Conservation (phyloP, 1,284 basidiomycete genomes). For the Macrocystidia cucumis region DNA sequence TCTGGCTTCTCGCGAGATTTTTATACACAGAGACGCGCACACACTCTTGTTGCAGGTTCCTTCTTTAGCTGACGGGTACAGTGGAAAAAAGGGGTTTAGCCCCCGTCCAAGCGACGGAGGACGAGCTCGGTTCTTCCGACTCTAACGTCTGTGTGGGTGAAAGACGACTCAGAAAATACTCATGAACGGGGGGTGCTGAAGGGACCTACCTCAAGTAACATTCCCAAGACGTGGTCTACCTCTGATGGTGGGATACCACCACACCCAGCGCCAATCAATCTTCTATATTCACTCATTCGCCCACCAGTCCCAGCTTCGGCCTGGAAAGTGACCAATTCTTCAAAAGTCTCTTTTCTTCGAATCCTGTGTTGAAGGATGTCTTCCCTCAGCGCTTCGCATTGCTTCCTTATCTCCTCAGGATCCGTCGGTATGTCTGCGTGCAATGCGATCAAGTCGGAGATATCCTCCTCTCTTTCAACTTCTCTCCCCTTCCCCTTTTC, state of each 20-base stretch:
- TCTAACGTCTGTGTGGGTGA: constrained; percentile 53
- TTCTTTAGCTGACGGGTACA: no score
- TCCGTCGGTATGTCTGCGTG: constrained; percentile 50
- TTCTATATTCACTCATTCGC: constrained; percentile 81
- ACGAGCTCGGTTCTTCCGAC: constrained; percentile 61
- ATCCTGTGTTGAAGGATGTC: constrained; percentile 62
- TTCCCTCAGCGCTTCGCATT: constrained; percentile 53
- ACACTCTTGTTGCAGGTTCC: no score
- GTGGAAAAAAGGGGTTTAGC: constrained; percentile 21
- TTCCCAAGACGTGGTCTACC: constrained; percentile 77
- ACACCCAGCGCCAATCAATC: constrained; percentile 81
- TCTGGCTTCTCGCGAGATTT: no score
- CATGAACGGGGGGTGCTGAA: constrained; percentile 2
- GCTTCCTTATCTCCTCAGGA: constrained; percentile 46
- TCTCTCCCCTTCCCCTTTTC: constrained; percentile 43
- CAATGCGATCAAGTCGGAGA: constrained; percentile 53
- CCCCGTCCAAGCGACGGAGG: constrained; percentile 36
- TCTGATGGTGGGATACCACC: constrained; percentile 82
- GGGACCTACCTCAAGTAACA: constrained; percentile 70
- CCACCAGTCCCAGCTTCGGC: constrained; percentile 86
- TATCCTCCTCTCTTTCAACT: constrained; percentile 41
- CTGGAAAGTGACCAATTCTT: constrained; percentile 71
- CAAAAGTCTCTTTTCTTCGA: constrained; percentile 65
- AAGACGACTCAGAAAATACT: constrained; percentile 5
- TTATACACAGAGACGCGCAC: no score